phyloP scores from a whole-genome alignment of 106 monocot species.

The Phalaenopsis equestris region DNA sequence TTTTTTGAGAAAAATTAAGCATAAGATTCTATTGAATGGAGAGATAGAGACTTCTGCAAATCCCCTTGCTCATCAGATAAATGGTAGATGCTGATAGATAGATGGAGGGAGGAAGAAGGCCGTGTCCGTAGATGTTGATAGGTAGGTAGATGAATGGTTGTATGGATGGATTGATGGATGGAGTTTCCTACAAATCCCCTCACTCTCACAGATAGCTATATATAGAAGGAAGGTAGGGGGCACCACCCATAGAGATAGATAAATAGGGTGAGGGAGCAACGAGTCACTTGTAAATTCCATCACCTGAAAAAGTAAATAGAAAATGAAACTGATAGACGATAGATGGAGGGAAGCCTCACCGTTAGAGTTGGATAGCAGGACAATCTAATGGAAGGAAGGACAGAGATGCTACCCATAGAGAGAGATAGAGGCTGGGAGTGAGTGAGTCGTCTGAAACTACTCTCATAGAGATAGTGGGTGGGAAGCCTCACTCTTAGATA shows the following conservation, averaged over 20 bases:
- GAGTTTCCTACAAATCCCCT: background rate
- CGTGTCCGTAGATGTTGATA: background rate
- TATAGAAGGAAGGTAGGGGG: background rate
- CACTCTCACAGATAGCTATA: background rate
- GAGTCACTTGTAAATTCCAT: background rate
- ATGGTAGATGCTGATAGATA: background rate
- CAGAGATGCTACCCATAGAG: background rate
- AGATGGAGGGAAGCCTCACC: background rate
- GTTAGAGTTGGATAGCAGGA: background rate
- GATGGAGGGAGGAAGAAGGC: background rate
- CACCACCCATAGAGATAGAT: background rate
- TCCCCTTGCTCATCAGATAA: background rate
- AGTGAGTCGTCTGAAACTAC: background rate
- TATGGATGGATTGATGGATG: background rate
- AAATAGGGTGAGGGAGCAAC: background rate
- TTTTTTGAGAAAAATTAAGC: background rate
- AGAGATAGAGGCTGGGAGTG: background rate
- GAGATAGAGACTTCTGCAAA: background rate
- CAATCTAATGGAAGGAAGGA: background rate
- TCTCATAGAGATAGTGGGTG: background rate
- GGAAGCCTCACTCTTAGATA: too few species aligned
- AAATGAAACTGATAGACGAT: background rate
- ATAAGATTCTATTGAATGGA: background rate
- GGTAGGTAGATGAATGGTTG: background rate
- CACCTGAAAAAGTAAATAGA: background rate